Evolutionary conservation across 495 filamentous ascomycete species (phyloP).

Genomic region (Sabuloglossum arenarium): DNA sequence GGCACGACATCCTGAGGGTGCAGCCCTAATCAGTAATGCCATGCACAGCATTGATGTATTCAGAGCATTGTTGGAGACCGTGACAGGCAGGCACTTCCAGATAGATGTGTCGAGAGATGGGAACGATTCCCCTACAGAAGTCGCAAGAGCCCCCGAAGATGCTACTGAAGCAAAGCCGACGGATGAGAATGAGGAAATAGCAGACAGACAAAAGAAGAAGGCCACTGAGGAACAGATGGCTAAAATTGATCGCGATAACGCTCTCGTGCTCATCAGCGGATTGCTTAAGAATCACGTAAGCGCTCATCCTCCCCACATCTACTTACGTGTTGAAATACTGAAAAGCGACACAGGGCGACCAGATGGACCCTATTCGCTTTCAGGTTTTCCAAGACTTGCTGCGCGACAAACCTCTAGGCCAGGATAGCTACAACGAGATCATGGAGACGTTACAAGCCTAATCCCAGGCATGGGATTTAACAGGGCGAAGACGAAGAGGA

Average conservation of each 20-base stretch:
- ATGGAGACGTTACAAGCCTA: background rate
- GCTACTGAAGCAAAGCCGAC: background rate
- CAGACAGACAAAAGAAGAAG: background rate
- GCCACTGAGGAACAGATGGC: background rate
- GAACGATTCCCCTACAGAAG: background rate
- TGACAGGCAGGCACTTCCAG: conserved; percentile 19
- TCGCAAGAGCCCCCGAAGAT: background rate
- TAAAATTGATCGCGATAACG: conserved; percentile 39
- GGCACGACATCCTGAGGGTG: conserved; percentile 29
- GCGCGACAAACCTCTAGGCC: background rate
- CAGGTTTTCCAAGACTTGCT: background rate
- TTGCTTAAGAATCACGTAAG: conserved; percentile 31
- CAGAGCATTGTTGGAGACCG: conserved; percentile 24
- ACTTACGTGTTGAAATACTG: background rate
- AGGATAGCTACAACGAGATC: background rate
- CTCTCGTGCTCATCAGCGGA: conserved; percentile 36
- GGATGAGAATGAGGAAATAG: background rate
- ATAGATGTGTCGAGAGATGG: background rate
- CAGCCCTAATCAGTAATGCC: conserved; percentile 25
- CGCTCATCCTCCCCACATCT: background rate
- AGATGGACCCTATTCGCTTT: conserved; percentile 17
- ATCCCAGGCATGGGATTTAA: background rate
- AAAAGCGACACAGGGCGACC: conserved; percentile 9
- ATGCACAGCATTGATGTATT: conserved; percentile 27
- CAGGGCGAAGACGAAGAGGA: background rate